Evolutionary conservation across 805 yeast genomes (phyloP), one percentile per base, ranked within the genome.

Genomic region (Saccharomyces paradoxus): DNA sequence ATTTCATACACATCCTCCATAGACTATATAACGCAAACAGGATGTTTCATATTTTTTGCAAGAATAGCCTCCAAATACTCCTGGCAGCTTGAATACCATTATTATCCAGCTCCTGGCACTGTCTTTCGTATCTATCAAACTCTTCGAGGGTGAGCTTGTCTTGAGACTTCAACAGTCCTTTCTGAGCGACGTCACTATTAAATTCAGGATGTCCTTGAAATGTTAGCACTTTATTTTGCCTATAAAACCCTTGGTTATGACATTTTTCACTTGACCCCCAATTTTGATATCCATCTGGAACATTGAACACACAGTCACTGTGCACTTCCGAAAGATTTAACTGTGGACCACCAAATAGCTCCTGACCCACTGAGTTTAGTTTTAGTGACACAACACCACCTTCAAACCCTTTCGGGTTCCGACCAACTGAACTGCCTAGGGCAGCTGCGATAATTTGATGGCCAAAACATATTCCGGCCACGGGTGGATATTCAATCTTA

Each of bases 161-260:
- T 12, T 24, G 52, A 13, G 50, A 50, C 30, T 29, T 29, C 17
- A 53, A 21, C 21, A 51, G 41, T 2, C 64, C 61, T 32, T 55
- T 53, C 26, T 47, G 46, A 2, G 69, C 65, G 22, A 65, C 64
- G 2, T 68, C 74, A 0, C 72, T 71, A 27, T 71, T 64, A 63
- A 87, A 90, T 66, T 90, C 97, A 0, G 97, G 97, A 63, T 90
- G 97, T 0, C 96, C 96, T 69, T 90, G 97, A 60, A 89, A 79
- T 0, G 94, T 81, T 24, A 90, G 69, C 7, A 86, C 53, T 48
- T 77, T 74, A 24, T 74, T 64, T 0, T 77, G 74, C 46, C 79
- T 78, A 53, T 78, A 79, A 29, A 87, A 71, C 0, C 96, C 95
- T 70, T 90, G 97, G 37, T 80, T 71, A 0, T 70, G 62, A 58